Conservation (phyloP, 768 basidiomycete genomes). For the Pholiota microspora region DNA sequence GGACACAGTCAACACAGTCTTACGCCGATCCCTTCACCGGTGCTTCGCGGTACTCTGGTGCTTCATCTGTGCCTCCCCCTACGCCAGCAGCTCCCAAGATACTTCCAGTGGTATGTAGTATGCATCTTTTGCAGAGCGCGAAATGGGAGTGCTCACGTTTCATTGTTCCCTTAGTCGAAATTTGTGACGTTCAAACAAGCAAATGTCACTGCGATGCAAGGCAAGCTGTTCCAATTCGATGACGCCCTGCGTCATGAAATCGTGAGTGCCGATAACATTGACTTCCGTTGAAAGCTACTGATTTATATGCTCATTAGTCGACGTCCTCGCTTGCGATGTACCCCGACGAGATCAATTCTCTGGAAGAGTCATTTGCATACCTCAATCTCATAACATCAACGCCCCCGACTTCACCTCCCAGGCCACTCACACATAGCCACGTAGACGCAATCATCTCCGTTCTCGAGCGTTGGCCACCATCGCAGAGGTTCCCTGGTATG, state of each 20-base stretch:
- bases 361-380: conserved; percentile 65
- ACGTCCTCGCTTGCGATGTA: conserved; percentile 71
- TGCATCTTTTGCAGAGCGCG: background rate
- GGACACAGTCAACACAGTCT: conserved; percentile 27
- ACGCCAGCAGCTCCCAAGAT: conserved; percentile 35
- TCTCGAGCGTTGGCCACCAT: conserved; percentile 71
- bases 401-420: conserved; percentile 28
- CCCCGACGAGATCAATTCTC: conserved; percentile 52
- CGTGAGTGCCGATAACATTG: conserved; percentile 38
- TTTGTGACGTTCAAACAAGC: conserved; percentile 84
- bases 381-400: conserved; percentile 47
- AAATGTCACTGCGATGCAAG: conserved; percentile 72
- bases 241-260: conserved; percentile 65
- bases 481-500: conserved; percentile 71
- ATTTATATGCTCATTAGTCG: conserved; percentile 40
- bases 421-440: conserved; percentile 43
- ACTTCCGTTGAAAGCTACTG: background rate
- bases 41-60: conserved; percentile 57
- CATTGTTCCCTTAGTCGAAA: conserved; percentile 42
- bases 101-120: conserved; percentile 52
- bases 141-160: background rate
- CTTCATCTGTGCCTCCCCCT: conserved; percentile 27
- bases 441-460: conserved; percentile 62
- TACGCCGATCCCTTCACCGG: conserved; percentile 47
- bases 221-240: conserved; percentile 76